Evolutionary conservation across 345 rosid genomes (phyloP).

Genomic region (Salix udensis): DNA sequence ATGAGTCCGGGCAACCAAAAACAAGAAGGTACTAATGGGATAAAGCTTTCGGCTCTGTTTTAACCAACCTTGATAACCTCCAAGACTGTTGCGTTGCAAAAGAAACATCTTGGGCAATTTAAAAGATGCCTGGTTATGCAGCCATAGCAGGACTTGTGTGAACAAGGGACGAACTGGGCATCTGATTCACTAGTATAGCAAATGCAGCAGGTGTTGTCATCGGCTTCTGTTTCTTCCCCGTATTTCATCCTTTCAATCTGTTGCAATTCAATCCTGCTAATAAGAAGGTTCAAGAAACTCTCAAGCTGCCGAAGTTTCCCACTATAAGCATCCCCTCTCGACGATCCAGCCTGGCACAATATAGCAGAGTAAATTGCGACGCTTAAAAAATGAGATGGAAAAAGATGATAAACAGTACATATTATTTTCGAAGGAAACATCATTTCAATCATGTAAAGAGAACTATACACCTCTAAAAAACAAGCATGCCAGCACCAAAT

Average conservation of each 20-base stretch:
- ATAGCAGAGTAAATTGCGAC: background rate
- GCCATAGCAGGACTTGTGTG: slow-evolving; percentile 78
- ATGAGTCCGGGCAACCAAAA: background rate
- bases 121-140: slow-evolving; percentile 95
- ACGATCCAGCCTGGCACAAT: slow-evolving; percentile 55
- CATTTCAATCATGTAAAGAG: background rate
- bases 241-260: slow-evolving; percentile 27
- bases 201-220: slow-evolving; percentile 76
- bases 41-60: slow-evolving; percentile 2
- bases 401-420: background rate
- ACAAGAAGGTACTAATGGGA: background rate
- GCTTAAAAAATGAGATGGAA: background rate
- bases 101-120: slow-evolving; percentile 88
- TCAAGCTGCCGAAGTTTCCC: slow-evolving; percentile 58
- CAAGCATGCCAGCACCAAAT: no score
- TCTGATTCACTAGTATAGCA: slow-evolving; percentile 66
- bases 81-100: slow-evolving; percentile 76
- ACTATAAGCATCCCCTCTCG: slow-evolving; percentile 48
- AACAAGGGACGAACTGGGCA: slow-evolving; percentile 73
- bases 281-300: slow-evolving; percentile 55
- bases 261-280: slow-evolving; percentile 41
- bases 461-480: no score
- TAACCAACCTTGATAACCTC: slow-evolving; percentile 46
- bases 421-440: background rate
- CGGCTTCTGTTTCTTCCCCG: slow-evolving; percentile 38